Evolutionary conservation across 106 monocot genomes (phyloP).

Genomic region (Posidonia australis): DNA sequence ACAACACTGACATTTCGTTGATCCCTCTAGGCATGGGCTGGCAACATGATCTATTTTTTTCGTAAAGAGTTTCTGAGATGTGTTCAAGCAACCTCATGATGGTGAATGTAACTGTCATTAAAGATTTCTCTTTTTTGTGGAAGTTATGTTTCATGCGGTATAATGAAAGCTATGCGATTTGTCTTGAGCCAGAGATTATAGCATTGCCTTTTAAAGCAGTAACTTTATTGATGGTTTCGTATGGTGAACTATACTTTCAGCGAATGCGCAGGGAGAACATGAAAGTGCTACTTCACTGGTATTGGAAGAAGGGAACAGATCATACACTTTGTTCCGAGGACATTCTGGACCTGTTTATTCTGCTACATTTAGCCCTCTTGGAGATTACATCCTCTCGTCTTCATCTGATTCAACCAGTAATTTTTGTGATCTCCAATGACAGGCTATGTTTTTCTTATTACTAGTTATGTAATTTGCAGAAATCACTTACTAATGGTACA

Average conservation of each 20-base stretch:
- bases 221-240: too few species aligned
- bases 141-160: too few species aligned
- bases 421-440: background rate
- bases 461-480: background rate
- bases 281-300: slow-evolving; percentile 28
- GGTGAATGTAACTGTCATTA: too few species aligned
- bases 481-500: background rate
- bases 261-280: slow-evolving; percentile 50
- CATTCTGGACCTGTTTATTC: slow-evolving; percentile 93
- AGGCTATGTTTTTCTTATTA: background rate
- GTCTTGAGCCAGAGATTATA: too few species aligned
- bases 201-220: too few species aligned
- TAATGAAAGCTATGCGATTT: too few species aligned
- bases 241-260: slow-evolving; percentile 20
- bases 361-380: slow-evolving; percentile 71
- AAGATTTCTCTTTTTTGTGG: too few species aligned
- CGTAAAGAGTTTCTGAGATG: too few species aligned
- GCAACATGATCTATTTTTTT: too few species aligned
- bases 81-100: too few species aligned
- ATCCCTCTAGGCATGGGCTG: too few species aligned
- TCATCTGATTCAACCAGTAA: slow-evolving; percentile 93
- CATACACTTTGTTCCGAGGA: slow-evolving; percentile 67
- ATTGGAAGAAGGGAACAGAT: slow-evolving; percentile 49
- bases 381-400: slow-evolving; percentile 85
- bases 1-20: too few species aligned